Evolutionary conservation across 768 basidiomycete species (phyloP).

Genomic region (Agrocybe chaxingu): DNA sequence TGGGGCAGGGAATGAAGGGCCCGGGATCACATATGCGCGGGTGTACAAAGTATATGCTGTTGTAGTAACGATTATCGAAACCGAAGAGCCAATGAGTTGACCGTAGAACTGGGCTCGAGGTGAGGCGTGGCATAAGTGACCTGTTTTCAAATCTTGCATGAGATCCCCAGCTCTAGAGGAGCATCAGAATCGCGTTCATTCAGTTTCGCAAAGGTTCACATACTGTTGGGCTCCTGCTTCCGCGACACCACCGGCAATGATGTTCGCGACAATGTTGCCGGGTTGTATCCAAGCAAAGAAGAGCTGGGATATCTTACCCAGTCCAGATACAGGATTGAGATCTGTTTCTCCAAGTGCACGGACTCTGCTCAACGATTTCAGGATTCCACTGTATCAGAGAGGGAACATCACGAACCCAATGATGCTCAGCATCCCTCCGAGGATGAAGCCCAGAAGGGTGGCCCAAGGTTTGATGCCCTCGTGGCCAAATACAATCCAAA

Average conservation of each 20-base stretch:
- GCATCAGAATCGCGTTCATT: neutral
- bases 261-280: conserved; percentile 94
- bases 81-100: conserved; percentile 84
- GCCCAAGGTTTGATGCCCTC: conserved; percentile 97
- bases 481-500: conserved; percentile 86
- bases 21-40: conserved; percentile 84
- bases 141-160: conserved; percentile 99
- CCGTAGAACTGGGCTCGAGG: conserved; percentile 94
- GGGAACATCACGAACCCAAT: conserved; percentile 53
- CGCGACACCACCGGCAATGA: conserved; percentile 95
- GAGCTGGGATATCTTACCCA: conserved; percentile 93
- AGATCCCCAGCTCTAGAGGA: conserved; percentile 81
- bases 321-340: conserved; percentile 85
- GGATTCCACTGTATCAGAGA: neutral
- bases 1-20: conserved; percentile 93
- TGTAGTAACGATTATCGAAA: conserved; percentile 86
- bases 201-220: conserved; percentile 16
- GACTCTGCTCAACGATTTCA: conserved; percentile 49
- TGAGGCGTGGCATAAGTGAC: conserved; percentile 87
- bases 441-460: conserved; percentile 75
- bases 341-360: conserved; percentile 96
- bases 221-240: conserved; percentile 94
- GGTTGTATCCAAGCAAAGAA: conserved; percentile 94
- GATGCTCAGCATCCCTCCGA: conserved; percentile 82
- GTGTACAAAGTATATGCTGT: conserved; percentile 88